A percentile compares a stretch with the other conserved stretches of the same genome.
These are phyloP conservation scores for Puya raimondii DNA, from an alignment of 176 grass and related monocot species.

Conservation along the genomic window DNA sequence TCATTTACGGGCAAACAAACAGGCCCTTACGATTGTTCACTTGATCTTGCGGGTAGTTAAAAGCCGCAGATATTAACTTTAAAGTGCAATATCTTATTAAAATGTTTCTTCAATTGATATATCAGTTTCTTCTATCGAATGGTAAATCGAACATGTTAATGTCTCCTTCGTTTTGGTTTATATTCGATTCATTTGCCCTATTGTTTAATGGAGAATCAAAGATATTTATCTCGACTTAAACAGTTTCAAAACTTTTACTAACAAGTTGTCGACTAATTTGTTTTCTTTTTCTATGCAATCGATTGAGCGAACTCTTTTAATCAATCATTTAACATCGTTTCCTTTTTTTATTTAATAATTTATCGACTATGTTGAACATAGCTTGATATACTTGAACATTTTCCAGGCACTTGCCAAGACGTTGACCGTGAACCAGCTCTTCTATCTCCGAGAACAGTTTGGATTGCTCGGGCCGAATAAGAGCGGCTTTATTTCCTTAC, in stretches of 20 bases:
- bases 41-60: not conserved
- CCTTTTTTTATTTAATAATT: not conserved
- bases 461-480: conserved; percentile 84
- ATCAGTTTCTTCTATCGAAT: not conserved
- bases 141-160: not conserved
- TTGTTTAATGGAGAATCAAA: too few relatives aligned
- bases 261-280: too few relatives aligned
- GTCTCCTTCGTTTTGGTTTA: not conserved
- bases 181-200: not conserved
- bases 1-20: too few relatives aligned
- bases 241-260: too few relatives aligned
- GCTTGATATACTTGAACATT: conserved; percentile 22
- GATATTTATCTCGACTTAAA: too few relatives aligned
- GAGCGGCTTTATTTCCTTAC: conserved; percentile 84
- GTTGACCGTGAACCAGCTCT: conserved; percentile 68
- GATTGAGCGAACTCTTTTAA: too few relatives aligned
- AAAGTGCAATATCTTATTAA: not conserved
- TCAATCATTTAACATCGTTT: too few relatives aligned
- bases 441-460: conserved; percentile 89
- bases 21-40: too few relatives aligned
- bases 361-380: not conserved
- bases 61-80: not conserved
- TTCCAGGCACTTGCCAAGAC: conserved; percentile 92
- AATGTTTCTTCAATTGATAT: not conserved
- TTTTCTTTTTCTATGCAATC: too few relatives aligned